Evolutionary conservation across 352 stramenopile species (phyloP), one percentile per base, ranked within the genome.

Genomic region (Globisporangium solare): DNA sequence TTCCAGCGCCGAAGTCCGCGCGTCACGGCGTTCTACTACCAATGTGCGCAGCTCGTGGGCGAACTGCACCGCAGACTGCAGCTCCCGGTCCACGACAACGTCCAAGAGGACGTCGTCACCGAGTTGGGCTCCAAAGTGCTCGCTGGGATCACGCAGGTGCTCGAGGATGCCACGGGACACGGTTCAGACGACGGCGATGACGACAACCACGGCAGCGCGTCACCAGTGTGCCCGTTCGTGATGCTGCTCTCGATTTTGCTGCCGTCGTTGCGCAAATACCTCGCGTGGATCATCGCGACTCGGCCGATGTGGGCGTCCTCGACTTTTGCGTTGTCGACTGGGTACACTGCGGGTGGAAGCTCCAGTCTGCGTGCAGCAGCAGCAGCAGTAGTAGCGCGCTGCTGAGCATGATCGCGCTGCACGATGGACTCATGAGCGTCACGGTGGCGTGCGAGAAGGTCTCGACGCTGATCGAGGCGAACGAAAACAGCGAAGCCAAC

Each of bases 161-260:
- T 72, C 18, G 58, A 57, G 12, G 47, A 63, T 12, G 32, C 45
- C 57, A 64, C 60, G 53, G 46, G 42, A 35, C 4, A 35, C 27
- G 10, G 10, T 35, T 6, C 27, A 10, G 27, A 35, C 8, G 49
- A 61, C 6, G 10, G 18, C 4, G 22, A 32, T 1, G 27, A 35
- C 8, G 49, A 61, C 6, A 6, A 15, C 4, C 20, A 32, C 7
- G 8, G 14, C 13, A 43, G 27, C 5, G 27, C 18, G 10, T 17
- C 20, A 21, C 43, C 60, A 1, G 64, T 59, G 13, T 78, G 65
- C 47, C 76, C 79, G 40, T 86, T 85, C 49, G 76, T 85, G 46
- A 89, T 89, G 76, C 53, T 86, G 43, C 56, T 89, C 2, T 88
- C 79, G 0, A 74, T 85, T 41, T 14, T 85, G 12, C 18, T 86